phyloP scores from a whole-genome alignment of 805 yeast genomes.

The Cyberlindnera amylophila region DNA sequence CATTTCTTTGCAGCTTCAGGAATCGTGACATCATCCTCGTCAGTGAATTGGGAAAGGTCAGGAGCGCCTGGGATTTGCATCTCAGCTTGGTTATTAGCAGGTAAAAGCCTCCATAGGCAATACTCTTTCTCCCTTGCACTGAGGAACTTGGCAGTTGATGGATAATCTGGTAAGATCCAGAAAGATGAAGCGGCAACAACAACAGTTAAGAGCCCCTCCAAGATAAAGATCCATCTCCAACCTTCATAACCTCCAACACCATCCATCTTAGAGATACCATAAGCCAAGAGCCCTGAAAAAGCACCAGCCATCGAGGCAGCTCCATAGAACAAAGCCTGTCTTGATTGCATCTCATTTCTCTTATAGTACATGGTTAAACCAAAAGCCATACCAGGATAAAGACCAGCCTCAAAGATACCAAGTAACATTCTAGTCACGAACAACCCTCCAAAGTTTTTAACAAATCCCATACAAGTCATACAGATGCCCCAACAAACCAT shows the following conservation, averaged over 20 bases:
- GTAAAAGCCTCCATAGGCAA: conserved; percentile 6
- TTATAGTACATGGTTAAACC: conserved; percentile 27
- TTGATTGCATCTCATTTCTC: conserved; percentile 23
- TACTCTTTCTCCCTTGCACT: conserved; percentile 14
- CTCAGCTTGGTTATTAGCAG: conserved; percentile 1
- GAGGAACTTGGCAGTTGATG: conserved; percentile 16
- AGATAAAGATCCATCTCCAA: conserved; percentile 21
- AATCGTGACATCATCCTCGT: conserved; percentile 15
- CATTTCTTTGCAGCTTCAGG: conserved; percentile 21
- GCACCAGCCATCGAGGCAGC: conserved; percentile 26
- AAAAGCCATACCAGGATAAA: conserved; percentile 18
- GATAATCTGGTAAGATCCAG: conserved; percentile 18
- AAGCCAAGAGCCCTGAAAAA: conserved; percentile 25
- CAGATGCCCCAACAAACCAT: conserved; percentile 17
- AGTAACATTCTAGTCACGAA: conserved; percentile 16
- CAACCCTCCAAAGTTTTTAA: conserved; percentile 13
- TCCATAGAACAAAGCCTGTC: conserved; percentile 26
- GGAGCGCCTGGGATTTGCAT: conserved; percentile 5
- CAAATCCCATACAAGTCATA: conserved; percentile 20
- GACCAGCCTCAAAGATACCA: conserved; percentile 22
- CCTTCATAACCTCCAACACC: conserved; percentile 16
- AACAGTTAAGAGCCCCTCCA: conserved; percentile 18
- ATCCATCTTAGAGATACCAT: conserved; percentile 13
- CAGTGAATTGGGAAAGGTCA: conserved; percentile 11
- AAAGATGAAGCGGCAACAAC: conserved; percentile 7